These are phyloP conservation scores for Salvia rosmarinus DNA, from an alignment of 257 asterid species.

Conservation along the genomic window DNA sequence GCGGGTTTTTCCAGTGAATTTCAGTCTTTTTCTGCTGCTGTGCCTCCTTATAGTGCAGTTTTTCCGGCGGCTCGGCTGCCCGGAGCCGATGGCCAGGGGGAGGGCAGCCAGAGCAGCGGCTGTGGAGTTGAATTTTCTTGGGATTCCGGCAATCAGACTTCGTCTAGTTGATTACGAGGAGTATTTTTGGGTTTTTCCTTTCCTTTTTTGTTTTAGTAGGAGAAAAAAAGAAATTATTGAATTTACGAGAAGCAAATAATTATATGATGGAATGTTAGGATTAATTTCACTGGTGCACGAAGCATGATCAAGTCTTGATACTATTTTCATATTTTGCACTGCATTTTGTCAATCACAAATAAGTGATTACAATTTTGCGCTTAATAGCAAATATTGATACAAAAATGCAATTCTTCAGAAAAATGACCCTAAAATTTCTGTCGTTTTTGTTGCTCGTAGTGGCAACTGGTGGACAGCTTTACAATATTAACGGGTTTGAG, in stretches of 20 bases:
- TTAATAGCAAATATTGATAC: background rate
- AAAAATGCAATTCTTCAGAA: background rate
- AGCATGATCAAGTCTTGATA: too few relatives aligned
- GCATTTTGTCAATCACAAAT: background rate
- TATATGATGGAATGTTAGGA: background rate
- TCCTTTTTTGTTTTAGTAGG: background rate
- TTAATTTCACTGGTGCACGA: too few relatives aligned
- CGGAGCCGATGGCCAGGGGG: slow-evolving; percentile 1
- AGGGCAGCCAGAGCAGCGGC: slow-evolving; percentile 35
- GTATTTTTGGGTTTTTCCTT: background rate
- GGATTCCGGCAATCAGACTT: slow-evolving; percentile 38
- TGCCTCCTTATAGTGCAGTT: background rate
- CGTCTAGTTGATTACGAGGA: slow-evolving; percentile 29
- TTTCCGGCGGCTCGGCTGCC: slow-evolving; percentile 26
- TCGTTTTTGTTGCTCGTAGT: too few relatives aligned
- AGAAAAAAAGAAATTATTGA: background rate
- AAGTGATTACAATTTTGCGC: background rate
- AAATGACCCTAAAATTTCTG: background rate
- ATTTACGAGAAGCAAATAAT: background rate
- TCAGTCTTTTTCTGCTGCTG: slow-evolving; percentile 12
- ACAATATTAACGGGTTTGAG: too few relatives aligned
- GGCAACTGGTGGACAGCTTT: too few relatives aligned
- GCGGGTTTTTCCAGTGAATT: slow-evolving; percentile 15
- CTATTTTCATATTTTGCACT: background rate
- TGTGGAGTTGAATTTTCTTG: slow-evolving; percentile 41